These are phyloP conservation scores for Scedosporium boydii DNA, from an alignment of 2,329 filamentous ascomycete genomes.

Conservation along the genomic window DNA sequence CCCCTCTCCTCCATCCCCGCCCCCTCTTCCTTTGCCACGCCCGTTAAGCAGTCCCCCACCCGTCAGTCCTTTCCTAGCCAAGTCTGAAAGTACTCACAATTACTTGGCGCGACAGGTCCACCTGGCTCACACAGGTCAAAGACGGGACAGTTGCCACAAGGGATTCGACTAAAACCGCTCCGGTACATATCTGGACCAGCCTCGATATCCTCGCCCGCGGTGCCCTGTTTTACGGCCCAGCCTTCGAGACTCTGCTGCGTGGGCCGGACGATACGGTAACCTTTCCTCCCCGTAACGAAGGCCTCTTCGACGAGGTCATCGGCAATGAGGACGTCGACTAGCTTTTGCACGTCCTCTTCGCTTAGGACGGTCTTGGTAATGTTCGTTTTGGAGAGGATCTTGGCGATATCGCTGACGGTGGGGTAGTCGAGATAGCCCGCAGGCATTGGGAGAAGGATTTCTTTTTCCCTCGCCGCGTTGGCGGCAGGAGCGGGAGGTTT, in stretches of 20 bases:
- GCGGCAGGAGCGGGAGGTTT: slow-evolving; percentile 15
- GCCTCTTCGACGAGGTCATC: slow-evolving; percentile 73
- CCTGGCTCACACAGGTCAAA: slow-evolving; percentile 88
- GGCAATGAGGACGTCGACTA: slow-evolving; percentile 81
- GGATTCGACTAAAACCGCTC: slow-evolving; percentile 79
- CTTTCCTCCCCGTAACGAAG: slow-evolving; percentile 33
- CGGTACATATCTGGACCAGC: slow-evolving; percentile 20
- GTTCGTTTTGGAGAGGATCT: slow-evolving; percentile 57
- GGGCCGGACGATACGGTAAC: slow-evolving; percentile 43
- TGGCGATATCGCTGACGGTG: slow-evolving; percentile 68
- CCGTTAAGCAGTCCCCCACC: not conserved
- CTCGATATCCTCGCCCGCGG: slow-evolving; percentile 18
- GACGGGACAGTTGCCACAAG: slow-evolving; percentile 86
- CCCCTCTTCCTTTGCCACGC: not conserved
- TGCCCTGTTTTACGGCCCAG: slow-evolving; percentile 21
- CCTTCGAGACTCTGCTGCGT: slow-evolving; percentile 32
- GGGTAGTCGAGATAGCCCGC: slow-evolving; percentile 71
- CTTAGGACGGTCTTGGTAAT: slow-evolving; percentile 61
- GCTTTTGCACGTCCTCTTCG: slow-evolving; percentile 70
- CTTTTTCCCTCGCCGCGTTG: slow-evolving; percentile 21
- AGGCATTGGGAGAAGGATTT: slow-evolving; percentile 41
- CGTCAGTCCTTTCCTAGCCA: slow-evolving; percentile 55
- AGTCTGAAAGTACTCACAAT: slow-evolving; percentile 81
- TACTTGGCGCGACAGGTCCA: slow-evolving; percentile 79
- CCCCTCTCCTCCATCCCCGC: not conserved